Evolutionary conservation across 192 early-diverging fungal species (phyloP), one percentile per base, ranked within the genome.

Genomic region (Dimargaris cristalligena): DNA sequence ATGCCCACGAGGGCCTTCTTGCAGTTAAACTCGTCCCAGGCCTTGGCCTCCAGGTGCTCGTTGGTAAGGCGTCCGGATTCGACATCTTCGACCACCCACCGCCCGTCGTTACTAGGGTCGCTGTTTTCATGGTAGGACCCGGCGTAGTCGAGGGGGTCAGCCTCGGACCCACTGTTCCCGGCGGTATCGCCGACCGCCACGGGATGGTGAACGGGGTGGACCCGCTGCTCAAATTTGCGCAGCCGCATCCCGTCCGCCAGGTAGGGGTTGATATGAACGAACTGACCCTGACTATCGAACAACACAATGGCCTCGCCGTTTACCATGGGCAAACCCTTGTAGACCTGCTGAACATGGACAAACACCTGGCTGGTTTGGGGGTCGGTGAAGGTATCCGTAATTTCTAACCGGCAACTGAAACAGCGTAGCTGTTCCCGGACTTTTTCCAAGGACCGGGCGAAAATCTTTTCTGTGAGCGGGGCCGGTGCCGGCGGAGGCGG

Each of bases 21-120:
- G 23, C 50, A 52, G 50, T 30, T 52, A 52, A 14, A 16, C 28
- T 52, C 50, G 50, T 52, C 30, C 50, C 50, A 52, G 50, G 25
- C 50, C 6, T 52, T 52, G 14, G 14, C 23, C 6, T 29, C 23
- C 30, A 23, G 14, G 26, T 16, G 13, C 13, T 52, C 30, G 16
- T 52, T 11, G 50, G 28, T 16, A 23, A 23, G 2, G 16, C 50
- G 13, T 0, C 14, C 50, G 2, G 23, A 29, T 52, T 52, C 50
- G 26, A 26, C 22, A 16, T 52, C 50, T 26, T 29, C 14, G 2
- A 52, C 14, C 0, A 25, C 1, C 4, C 2, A 30, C n/a, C n/a
- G n/a, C n/a, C n/a, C n/a, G n/a, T n/a, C n/a, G 50, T 52, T 30
- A 16, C 22, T 26, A 26, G 13, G 23, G 23, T 52, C 50, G 25